A percentile compares a stretch with the other conserved stretches of the same genome.
These are phyloP conservation scores for Pseudogymnoascus sp. DNA, from an alignment of 2,329 filamentous ascomycete genomes.

Conservation along the genomic window DNA sequence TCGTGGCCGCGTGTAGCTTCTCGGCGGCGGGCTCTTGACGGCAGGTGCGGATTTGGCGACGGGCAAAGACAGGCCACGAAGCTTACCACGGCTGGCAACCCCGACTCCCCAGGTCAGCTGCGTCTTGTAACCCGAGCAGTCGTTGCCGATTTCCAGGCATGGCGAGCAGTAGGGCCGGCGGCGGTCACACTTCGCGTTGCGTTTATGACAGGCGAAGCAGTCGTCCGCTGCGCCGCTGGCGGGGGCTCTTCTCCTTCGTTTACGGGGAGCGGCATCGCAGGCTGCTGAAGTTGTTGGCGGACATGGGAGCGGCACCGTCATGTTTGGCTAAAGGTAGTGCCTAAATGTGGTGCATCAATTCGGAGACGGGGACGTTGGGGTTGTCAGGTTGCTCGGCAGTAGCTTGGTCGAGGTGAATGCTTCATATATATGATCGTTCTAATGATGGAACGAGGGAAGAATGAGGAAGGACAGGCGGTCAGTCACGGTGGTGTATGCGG, in stretches of 20 bases:
- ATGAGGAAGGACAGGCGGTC: slow-evolving; percentile 1
- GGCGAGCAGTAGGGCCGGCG: slow-evolving; percentile 90
- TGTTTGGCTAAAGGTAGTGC: slow-evolving; percentile 5
- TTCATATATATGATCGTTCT: slow-evolving; percentile 1
- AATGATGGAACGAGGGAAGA: neutral
- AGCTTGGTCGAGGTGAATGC: neutral
- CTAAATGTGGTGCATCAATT: slow-evolving; percentile 5
- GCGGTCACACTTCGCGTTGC: slow-evolving; percentile 78
- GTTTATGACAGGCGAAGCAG: slow-evolving; percentile 87
- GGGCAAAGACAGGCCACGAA: slow-evolving; percentile 75
- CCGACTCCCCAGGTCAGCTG: slow-evolving; percentile 95
- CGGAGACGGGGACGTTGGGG: neutral
- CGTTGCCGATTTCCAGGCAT: slow-evolving; percentile 83
- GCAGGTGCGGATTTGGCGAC: slow-evolving; percentile 51
- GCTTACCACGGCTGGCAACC: slow-evolving; percentile 89
- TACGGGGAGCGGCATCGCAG: slow-evolving; percentile 19
- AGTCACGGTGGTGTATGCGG: neutral
- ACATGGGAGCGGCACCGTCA: slow-evolving; percentile 8
- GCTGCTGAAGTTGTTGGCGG: neutral
- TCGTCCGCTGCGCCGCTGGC: slow-evolving; percentile 86
- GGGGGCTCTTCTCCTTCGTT: slow-evolving; percentile 81
- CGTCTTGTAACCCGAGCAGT: slow-evolving; percentile 94
- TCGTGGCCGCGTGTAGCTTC: slow-evolving; percentile 18
- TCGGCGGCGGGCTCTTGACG: slow-evolving; percentile 27
- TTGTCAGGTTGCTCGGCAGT: neutral